Evolutionary conservation across 257 asterid genomes (phyloP), one percentile per base, ranked within the genome.

Genomic region (Nicotiana paniculata): DNA sequence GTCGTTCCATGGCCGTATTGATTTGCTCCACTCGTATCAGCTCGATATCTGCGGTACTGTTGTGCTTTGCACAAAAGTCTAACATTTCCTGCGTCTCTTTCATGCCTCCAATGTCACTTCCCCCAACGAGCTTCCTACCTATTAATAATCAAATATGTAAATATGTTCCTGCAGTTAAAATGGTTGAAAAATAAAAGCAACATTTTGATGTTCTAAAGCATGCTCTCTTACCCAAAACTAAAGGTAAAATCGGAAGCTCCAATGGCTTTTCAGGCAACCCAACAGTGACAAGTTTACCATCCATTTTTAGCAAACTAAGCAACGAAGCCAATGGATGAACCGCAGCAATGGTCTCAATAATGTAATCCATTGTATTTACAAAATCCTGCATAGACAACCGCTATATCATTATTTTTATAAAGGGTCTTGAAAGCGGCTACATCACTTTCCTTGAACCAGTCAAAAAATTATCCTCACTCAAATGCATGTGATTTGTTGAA

Each of bases 1-100:
- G 90, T 2, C 93, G 89, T 58, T 91, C 92, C 87, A 91, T 83
- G 26, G 95, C 92, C 13, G 65, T 77, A 85, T 91, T 91, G 48
- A 91, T 67, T 48, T 80, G 43, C 4, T 92, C 91, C 84, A 89
- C 59, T 2, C 82, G 70, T 26, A 92, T 85, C 64, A 91, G 82
- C 84, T 92, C 95, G 55, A 92, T 81, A 30, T 91, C 95, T 43
- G 93, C 84, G 33, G 86, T 77, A 70, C 91, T 90, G 81, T 88
- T 89, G 76, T 92, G 93, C 84, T 90, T 81, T 66, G 87, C 93
- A 21, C 93, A 90, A 57, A 91, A 92, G 62, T 91, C 91, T 12
- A 92, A 80, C 97, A 92, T 91, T 84, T 92, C 97, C 48, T 91
- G 97, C 0, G 91, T 90, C 89, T 91, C 93, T 82, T 92, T 91